Conservation (phyloP, 352 stramenopile species). For the Thraustochytrium striatum region DNA sequence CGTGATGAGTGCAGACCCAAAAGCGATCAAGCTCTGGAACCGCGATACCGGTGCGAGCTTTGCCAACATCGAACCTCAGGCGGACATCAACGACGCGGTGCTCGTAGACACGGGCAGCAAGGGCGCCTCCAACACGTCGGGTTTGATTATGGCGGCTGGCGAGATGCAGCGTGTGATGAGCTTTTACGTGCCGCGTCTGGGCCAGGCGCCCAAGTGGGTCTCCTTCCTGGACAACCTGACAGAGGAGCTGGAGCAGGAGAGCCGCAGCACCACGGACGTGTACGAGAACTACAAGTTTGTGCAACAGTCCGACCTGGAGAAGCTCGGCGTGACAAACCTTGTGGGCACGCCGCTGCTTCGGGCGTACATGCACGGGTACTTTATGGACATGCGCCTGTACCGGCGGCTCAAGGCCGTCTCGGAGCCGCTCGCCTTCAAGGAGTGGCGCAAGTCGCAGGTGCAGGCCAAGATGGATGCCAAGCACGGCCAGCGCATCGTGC, state of each 20-base stretch:
- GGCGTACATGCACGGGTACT: slow-evolving; percentile 99
- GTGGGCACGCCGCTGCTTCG: slow-evolving; percentile 90
- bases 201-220: slow-evolving; percentile 95
- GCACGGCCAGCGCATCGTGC: slow-evolving; percentile 62
- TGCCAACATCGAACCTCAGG: slow-evolving; percentile 93
- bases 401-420: slow-evolving; percentile 63
- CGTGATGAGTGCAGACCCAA: slow-evolving; percentile 89
- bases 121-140: slow-evolving; percentile 72
- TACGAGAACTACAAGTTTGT: slow-evolving; percentile 76
- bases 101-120: slow-evolving; percentile 75
- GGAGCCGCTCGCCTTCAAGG: slow-evolving; percentile 37
- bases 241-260: slow-evolving; percentile 92
- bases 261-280: slow-evolving; percentile 56
- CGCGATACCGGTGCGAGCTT: slow-evolving; percentile 75
- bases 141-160: slow-evolving; percentile 89
- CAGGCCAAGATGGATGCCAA: slow-evolving; percentile 58
- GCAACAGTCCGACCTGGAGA: slow-evolving; percentile 79
- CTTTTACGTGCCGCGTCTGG: slow-evolving; percentile 97
- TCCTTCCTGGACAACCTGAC: slow-evolving; percentile 98
- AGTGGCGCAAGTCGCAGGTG: slow-evolving; percentile 53
- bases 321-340: slow-evolving; percentile 93
- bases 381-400: slow-evolving; percentile 97
- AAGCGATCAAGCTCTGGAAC: slow-evolving; percentile 98
- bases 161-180: slow-evolving; percentile 94
- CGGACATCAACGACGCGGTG: slow-evolving; percentile 91